Base-by-base conservation (phyloP, 2,329 filamentous ascomycete species). In the Paracoccidioides lutzii region DNA sequence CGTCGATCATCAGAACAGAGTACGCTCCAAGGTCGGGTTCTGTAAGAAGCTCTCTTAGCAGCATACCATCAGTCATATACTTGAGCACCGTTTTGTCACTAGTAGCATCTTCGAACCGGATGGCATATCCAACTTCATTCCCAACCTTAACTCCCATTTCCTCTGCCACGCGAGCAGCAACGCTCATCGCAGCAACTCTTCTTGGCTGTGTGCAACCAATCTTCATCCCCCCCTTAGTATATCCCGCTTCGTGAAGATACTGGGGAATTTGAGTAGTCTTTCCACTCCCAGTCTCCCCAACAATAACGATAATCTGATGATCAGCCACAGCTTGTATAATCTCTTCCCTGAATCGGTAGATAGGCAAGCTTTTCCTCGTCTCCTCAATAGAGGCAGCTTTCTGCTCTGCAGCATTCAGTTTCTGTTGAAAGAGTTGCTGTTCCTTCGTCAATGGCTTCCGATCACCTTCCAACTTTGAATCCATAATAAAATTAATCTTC, bases 21-120 rank as follows among this genome's bases (percentile, higher is more conserved):
- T 97, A 97, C 14, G 82, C 83, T 1, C 82, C 80, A 5, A 97
- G 75, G 61, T 91, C 84, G 0, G 91, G 90, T 64, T 95, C 89
- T 0, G 88, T 91, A 73, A 96, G 81, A 61, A 96, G 87, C 67
- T 95, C 89, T 66, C 90, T 80, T 35, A 97, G 76, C 42, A 97
- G 75, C 86, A 97, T 95, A 67, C 93, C 93, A 65, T 98, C 93
- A 0, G 93, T 98, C 87, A 95, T 91, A 71, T 95, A 97, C 70
- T 95, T 94, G 55, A 98, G 73, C 6, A 91, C 77, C 0, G 93
- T 97, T 73, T 95, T 94, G 64, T 95, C 89, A 67, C 83, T 88
- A 0, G 90, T 95, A 60, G 84, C 84, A 70, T 96, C 88, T 67
- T 98, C 93, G 64, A 97, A 98, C 59, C 93, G 87, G 63, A 98